Evolutionary conservation across 768 basidiomycete genomes (phyloP).

Genomic region (Podaxis mareebaensis): DNA sequence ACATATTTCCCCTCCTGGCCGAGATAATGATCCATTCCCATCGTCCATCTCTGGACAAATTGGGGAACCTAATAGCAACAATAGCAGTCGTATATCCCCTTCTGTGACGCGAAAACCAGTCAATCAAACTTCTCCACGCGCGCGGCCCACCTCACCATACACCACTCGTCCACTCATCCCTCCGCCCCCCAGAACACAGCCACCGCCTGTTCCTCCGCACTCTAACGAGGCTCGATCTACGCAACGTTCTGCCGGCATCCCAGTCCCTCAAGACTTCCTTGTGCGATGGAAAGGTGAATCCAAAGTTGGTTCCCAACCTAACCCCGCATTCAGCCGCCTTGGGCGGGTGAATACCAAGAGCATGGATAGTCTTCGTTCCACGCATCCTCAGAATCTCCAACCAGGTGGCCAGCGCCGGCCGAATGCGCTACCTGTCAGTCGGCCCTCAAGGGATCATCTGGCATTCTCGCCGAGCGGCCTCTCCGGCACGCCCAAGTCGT

Average conservation of each 20-base stretch:
- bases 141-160: conserved; percentile 32
- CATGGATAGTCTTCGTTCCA: conserved; percentile 50
- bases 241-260: conserved; percentile 14
- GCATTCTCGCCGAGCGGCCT: conserved; percentile 24
- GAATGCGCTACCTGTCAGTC: conserved; percentile 8
- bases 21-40: conserved; percentile 29
- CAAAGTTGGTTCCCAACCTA: conserved; percentile 34
- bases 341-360: conserved; percentile 47
- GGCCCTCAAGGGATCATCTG: conserved; percentile 13
- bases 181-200: conserved; percentile 38
- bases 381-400: conserved; percentile 29
- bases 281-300: conserved; percentile 53
- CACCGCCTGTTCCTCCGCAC: conserved; percentile 37
- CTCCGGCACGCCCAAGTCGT: conserved; percentile 42
- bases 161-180: conserved; percentile 30
- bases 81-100: conserved; percentile 21
- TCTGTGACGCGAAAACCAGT: conserved; percentile 27
- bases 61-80: conserved; percentile 24
- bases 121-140: conserved; percentile 23
- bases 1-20: conserved; percentile 20
- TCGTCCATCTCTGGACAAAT: conserved; percentile 16
- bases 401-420: conserved; percentile 20
- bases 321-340: conserved; percentile 30
- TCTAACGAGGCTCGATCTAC: conserved; percentile 33
- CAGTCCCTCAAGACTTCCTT: conserved; percentile 44